Conservation (phyloP, 2,329 filamentous ascomycete species). For the Calonectria montana region DNA sequence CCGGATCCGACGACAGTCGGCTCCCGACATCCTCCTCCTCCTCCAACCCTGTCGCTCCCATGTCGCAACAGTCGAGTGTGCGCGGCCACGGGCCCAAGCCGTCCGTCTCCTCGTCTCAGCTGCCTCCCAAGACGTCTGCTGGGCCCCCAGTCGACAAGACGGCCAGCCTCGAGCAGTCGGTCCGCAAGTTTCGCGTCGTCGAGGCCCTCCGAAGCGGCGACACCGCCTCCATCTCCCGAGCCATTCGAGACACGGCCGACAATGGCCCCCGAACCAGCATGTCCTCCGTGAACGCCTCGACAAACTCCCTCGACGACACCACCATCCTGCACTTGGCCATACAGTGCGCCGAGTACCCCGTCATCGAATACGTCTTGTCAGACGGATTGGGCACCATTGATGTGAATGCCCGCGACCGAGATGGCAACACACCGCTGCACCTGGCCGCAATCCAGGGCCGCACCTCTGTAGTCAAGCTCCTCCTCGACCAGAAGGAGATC, state of each 20-base stretch:
- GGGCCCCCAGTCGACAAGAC: slow-evolving; percentile 55
- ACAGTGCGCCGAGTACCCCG: slow-evolving; percentile 91
- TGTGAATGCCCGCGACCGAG: slow-evolving; percentile 89
- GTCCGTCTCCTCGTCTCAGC: slow-evolving; percentile 56
- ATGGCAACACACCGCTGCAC: slow-evolving; percentile 94
- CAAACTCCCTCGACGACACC: slow-evolving; percentile 77
- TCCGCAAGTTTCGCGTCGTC: slow-evolving; percentile 93
- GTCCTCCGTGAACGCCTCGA: slow-evolving; percentile 61
- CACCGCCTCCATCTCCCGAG: slow-evolving; percentile 88
- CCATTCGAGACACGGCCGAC: slow-evolving; percentile 76
- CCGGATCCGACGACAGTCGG: slow-evolving; percentile 63
- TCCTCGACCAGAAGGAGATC: slow-evolving; percentile 84
- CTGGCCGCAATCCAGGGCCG: slow-evolving; percentile 87
- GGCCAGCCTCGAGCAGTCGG: slow-evolving; percentile 86
- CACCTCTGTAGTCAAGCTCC: slow-evolving; percentile 80
- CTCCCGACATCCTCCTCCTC: slow-evolving; percentile 47
- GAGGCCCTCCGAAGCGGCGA: slow-evolving; percentile 93
- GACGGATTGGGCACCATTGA: slow-evolving; percentile 76
- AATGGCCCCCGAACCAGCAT: slow-evolving; percentile 66
- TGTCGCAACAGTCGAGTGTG: slow-evolving; percentile 49
- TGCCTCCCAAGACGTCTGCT: slow-evolving; percentile 43
- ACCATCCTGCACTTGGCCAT: slow-evolving; percentile 93
- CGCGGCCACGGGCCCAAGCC: slow-evolving; percentile 60
- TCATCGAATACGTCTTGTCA: slow-evolving; percentile 95
- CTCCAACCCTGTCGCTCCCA: slow-evolving; percentile 48